Evolutionary conservation across 768 basidiomycete species (phyloP).

Genomic region (Daedaleopsis sinensis): DNA sequence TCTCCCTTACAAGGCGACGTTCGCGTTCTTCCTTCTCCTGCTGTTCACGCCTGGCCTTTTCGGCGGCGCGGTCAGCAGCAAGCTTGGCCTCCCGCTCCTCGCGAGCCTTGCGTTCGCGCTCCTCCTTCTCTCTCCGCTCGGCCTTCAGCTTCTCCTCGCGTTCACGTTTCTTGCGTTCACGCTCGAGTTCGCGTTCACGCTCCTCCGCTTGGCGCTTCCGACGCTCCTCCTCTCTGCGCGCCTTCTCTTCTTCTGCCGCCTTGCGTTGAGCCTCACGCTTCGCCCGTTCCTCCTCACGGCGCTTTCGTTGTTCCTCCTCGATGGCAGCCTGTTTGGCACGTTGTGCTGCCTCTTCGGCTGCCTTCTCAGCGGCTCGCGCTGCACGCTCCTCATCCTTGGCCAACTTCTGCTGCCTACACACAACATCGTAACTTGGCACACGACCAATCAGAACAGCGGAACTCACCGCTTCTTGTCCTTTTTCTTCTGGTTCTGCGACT

Average conservation of each 20-base stretch:
- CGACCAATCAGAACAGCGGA: slow-evolving; percentile 7
- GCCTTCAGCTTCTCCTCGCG: slow-evolving; percentile 63
- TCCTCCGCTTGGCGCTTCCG: slow-evolving; percentile 78
- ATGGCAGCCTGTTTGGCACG: slow-evolving; percentile 65
- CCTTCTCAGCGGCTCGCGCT: slow-evolving; percentile 79
- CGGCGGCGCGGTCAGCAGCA: slow-evolving; percentile 50
- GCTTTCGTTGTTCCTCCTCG: slow-evolving; percentile 82
- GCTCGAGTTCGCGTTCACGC: slow-evolving; percentile 77
- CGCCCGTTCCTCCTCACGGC: slow-evolving; percentile 84
- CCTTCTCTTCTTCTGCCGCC: slow-evolving; percentile 81
- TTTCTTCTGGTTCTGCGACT: slow-evolving; percentile 96
- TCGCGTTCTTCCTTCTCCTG: slow-evolving; percentile 70
- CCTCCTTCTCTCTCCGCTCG: slow-evolving; percentile 58
- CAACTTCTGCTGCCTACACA: slow-evolving; percentile 79
- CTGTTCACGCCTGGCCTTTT: slow-evolving; percentile 43
- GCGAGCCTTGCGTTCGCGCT: slow-evolving; percentile 62
- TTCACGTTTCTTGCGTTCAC: slow-evolving; percentile 73
- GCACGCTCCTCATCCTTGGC: slow-evolving; percentile 93
- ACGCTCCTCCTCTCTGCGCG: slow-evolving; percentile 82
- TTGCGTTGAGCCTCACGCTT: slow-evolving; percentile 77
- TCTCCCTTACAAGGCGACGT: slow-evolving; percentile 65
- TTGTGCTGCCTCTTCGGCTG: slow-evolving; percentile 78
- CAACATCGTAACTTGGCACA: slow-evolving; percentile 11
- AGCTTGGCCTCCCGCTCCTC: slow-evolving; percentile 66
- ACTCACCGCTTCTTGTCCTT: slow-evolving; percentile 95